phyloP scores from a whole-genome alignment of 768 basidiomycete species.

The Cantharellus cinnabarinus region DNA sequence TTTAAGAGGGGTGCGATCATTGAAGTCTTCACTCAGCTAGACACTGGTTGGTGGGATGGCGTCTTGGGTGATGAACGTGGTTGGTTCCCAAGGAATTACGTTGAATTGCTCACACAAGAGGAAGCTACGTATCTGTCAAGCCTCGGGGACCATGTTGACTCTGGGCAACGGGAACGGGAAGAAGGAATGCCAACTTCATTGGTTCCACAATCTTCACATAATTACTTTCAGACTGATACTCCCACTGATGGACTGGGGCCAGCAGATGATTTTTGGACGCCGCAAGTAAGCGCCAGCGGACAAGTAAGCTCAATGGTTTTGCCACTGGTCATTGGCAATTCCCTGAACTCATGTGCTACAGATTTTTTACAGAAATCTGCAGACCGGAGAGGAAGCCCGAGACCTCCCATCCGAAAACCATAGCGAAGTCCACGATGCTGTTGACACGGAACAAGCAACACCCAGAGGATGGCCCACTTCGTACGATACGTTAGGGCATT shows the following conservation, averaged over 20 bases:
- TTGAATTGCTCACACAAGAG: constrained; percentile 53
- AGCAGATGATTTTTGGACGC: constrained; percentile 69
- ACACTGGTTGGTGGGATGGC: constrained; percentile 98
- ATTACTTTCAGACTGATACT: background rate
- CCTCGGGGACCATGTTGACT: constrained; percentile 17
- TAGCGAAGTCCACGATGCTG: background rate
- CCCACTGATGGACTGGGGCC: background rate
- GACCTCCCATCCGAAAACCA: constrained; percentile 3
- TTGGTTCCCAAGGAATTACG: constrained; percentile 98
- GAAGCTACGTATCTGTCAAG: constrained; percentile 36
- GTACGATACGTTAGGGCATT: background rate
- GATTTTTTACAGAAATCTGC: constrained; percentile 90
- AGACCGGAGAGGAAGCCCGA: constrained; percentile 17
- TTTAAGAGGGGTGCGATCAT: constrained; percentile 80
- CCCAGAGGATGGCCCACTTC: background rate
- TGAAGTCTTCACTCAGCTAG: constrained; percentile 76
- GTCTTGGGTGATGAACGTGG: constrained; percentile 68
- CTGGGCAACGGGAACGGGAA: no score
- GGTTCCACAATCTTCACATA: no score
- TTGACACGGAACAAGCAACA: background rate
- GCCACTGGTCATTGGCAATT: background rate
- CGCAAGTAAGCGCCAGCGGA: constrained; percentile 59
- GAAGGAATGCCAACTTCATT: no score
- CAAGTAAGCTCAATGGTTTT: constrained; percentile 29
- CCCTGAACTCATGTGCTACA: constrained; percentile 15